phyloP scores from a whole-genome alignment of 1,139 yeast species.

The Williopsis jadinii region DNA sequence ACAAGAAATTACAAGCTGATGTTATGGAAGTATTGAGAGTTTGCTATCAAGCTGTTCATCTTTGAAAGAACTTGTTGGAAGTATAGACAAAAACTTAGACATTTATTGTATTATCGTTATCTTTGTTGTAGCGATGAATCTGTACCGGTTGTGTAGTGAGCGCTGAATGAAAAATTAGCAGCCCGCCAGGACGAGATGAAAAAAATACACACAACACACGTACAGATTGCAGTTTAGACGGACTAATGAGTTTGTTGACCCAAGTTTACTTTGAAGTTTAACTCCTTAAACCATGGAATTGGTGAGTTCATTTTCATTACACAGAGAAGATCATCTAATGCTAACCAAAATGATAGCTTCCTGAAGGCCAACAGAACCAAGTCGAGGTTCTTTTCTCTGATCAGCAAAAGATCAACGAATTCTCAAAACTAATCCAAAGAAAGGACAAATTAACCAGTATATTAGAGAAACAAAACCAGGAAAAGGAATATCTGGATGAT shows the following conservation, averaged over 20 bases:
- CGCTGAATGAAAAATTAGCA: too few species aligned
- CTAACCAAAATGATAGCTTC: conserved; percentile 9
- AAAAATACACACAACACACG: too few species aligned
- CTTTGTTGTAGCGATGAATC: too few species aligned
- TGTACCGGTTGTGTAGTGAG: too few species aligned
- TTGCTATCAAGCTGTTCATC: conserved; percentile 1
- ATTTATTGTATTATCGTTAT: too few species aligned
- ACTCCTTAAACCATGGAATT: conserved; percentile 3
- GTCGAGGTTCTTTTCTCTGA: conserved; percentile 83
- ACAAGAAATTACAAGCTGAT: conserved; percentile 25
- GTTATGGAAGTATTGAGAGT: conserved; percentile 5
- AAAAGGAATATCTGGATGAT: conserved; percentile 86
- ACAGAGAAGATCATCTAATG: too few species aligned
- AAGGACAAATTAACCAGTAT: conserved; percentile 51
- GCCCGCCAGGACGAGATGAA: too few species aligned
- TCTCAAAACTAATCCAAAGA: conserved; percentile 71
- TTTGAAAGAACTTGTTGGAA: too few species aligned
- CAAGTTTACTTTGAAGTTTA: too few species aligned
- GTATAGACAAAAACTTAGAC: too few species aligned
- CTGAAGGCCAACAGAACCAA: conserved; percentile 44
- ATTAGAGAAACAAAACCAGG: conserved; percentile 47
- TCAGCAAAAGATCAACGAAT: conserved; percentile 82
- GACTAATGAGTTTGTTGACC: too few species aligned
- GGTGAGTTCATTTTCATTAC: not conserved
- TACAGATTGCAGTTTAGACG: too few species aligned